Evolutionary conservation across 1,139 yeast genomes (phyloP).

Genomic region (Zygosaccharomyces sapae): DNA sequence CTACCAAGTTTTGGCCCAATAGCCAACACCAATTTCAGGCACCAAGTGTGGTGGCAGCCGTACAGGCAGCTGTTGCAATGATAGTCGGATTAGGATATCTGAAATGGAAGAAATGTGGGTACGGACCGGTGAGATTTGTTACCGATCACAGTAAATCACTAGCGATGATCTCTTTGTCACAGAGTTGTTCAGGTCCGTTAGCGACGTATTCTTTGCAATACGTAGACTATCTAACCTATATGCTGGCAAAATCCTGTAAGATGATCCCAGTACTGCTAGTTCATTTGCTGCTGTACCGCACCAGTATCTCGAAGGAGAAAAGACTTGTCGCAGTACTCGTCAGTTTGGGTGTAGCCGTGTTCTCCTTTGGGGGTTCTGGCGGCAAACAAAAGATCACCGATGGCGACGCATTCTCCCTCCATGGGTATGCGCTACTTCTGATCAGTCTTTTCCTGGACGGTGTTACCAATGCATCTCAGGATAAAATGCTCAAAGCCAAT

Average conservation of each 20-base stretch:
- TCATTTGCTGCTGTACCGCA: conserved; percentile 68
- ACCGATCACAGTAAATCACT: conserved; percentile 41
- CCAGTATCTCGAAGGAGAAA: conserved; percentile 70
- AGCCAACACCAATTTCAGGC: conserved; percentile 59
- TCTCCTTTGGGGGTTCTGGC: conserved; percentile 49
- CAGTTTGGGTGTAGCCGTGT: conserved; percentile 75
- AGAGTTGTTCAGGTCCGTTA: conserved; percentile 80
- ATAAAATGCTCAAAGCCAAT: conserved; percentile 56
- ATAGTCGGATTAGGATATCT: conserved; percentile 63
- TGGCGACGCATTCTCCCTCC: conserved; percentile 31
- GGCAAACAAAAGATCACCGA: conserved; percentile 28
- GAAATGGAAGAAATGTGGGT: conserved; percentile 35
- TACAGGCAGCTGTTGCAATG: conserved; percentile 72
- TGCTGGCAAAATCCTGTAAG: conserved; percentile 90
- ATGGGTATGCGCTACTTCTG: conserved; percentile 57
- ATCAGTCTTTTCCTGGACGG: conserved; percentile 81
- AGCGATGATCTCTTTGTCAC: conserved; percentile 65
- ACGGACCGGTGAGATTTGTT: conserved; percentile 24
- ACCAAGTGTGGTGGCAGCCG: conserved; percentile 68
- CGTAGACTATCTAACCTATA: conserved; percentile 79
- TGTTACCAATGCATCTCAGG: conserved; percentile 89
- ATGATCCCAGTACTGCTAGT: conserved; percentile 87
- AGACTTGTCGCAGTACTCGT: conserved; percentile 71
- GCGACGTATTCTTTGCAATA: conserved; percentile 68
- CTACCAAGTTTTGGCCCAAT: conserved; percentile 71